Evolutionary conservation across 2,329 filamentous ascomycete species (phyloP).

Genomic region (Grosmannia huntii): DNA sequence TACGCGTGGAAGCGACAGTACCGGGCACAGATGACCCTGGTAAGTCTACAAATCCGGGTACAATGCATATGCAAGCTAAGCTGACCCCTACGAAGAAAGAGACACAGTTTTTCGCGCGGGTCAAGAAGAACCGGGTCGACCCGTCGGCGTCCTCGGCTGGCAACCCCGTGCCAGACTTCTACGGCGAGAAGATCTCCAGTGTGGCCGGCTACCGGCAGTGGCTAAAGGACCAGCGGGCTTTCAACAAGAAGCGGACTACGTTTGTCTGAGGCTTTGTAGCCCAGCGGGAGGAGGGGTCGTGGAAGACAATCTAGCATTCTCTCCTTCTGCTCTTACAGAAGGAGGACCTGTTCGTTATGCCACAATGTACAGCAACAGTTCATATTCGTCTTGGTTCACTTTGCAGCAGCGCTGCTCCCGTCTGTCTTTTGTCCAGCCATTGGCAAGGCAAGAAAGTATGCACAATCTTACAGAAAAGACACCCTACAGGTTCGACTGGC

Average conservation of each 20-base stretch:
- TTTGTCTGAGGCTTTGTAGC: constrained; percentile 33
- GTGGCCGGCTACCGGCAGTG: constrained; percentile 85
- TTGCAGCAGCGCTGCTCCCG: neutral
- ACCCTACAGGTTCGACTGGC: neutral
- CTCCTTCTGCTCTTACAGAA: neutral
- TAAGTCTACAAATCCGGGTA: constrained; percentile 24
- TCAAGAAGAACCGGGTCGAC: constrained; percentile 87
- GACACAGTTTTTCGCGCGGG: constrained; percentile 79
- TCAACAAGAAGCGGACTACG: constrained; percentile 76
- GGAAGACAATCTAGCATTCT: neutral
- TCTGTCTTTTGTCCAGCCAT: neutral
- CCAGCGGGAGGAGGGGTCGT: neutral
- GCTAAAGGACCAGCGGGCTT: constrained; percentile 94
- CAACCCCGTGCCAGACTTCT: constrained; percentile 95
- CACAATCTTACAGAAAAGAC: neutral
- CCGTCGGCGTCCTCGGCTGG: constrained; percentile 77
- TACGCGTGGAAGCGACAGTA: constrained; percentile 60
- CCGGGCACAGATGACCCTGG: constrained; percentile 57
- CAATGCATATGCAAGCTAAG: neutral
- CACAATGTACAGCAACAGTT: neutral
- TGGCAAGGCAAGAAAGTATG: neutral
- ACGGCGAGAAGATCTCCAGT: constrained; percentile 93
- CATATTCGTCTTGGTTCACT: no score
- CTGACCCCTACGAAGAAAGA: constrained; percentile 57
- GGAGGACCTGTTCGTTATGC: neutral